A percentile compares a stretch with the other conserved stretches of the same genome.
These are phyloP conservation scores for Fusarium setosum DNA, from an alignment of 2,329 filamentous ascomycete species.

Conservation along the genomic window DNA sequence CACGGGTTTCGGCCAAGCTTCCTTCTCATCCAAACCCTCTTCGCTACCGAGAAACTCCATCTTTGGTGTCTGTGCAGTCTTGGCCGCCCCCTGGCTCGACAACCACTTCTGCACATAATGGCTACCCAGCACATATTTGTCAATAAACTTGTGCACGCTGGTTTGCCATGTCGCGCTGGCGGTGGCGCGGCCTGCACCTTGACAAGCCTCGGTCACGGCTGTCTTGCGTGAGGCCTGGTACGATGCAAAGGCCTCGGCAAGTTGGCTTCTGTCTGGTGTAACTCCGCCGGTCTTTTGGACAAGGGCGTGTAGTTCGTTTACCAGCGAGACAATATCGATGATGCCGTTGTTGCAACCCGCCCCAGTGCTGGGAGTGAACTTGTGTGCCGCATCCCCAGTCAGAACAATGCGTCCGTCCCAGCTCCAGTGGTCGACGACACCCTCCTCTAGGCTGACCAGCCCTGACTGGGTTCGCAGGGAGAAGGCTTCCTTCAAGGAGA, in stretches of 20 bases:
- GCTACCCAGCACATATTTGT: slow-evolving; percentile 21
- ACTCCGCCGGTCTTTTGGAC: neutral
- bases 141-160: slow-evolving; percentile 21
- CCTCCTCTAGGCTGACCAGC: slow-evolving; percentile 51
- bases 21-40: neutral
- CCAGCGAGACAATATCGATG: slow-evolving; percentile 45
- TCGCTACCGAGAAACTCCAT: slow-evolving; percentile 12
- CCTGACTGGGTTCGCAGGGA: slow-evolving; percentile 37
- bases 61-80: slow-evolving; percentile 8
- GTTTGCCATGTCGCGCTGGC: slow-evolving; percentile 31
- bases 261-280: neutral
- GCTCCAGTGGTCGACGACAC: slow-evolving; percentile 50
- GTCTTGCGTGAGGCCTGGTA: slow-evolving; percentile 28
- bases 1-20: neutral
- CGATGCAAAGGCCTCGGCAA: slow-evolving; percentile 12
- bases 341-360: slow-evolving; percentile 51
- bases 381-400: slow-evolving; percentile 51
- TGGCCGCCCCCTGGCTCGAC: neutral
- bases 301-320: slow-evolving; percentile 40
- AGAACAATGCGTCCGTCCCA: slow-evolving; percentile 49
- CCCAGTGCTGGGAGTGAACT: slow-evolving; percentile 51
- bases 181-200: slow-evolving; percentile 1
- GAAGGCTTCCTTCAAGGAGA: slow-evolving; percentile 48
- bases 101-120: slow-evolving; percentile 19
- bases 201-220: slow-evolving; percentile 15